A percentile compares a stretch with the other conserved stretches of the same genome.
Conservation (phyloP, 441 rosid genomes). For the Arabidopsis lyrata region DNA sequence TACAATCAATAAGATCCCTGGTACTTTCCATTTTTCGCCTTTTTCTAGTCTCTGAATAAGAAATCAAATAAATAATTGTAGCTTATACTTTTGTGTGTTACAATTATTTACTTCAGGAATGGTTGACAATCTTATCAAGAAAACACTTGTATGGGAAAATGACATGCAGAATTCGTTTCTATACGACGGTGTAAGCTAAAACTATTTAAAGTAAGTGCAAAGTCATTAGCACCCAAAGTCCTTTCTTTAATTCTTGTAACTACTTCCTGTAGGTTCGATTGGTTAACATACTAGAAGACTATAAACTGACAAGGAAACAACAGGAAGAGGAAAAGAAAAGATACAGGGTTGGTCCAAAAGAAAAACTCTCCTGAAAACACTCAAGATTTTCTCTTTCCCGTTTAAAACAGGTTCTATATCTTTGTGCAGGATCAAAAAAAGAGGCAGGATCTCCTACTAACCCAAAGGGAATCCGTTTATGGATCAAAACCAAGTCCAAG, state of each 20-base stretch:
- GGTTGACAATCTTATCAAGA: slow-evolving; percentile 66
- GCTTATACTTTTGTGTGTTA: neutral
- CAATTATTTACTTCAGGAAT: slow-evolving; percentile 56
- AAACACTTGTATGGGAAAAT: slow-evolving; percentile 68
- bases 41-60: neutral
- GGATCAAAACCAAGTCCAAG: slow-evolving; percentile 96
- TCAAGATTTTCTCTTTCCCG: neutral
- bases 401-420: neutral
- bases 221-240: neutral
- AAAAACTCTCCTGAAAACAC: neutral
- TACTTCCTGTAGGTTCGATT: slow-evolving; percentile 64
- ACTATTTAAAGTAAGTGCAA: neutral
- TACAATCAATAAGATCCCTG: slow-evolving; percentile 68
- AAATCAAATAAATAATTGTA: neutral
- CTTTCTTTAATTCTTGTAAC: slow-evolving; percentile 21
- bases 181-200: slow-evolving; percentile 69
- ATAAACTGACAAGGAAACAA: slow-evolving; percentile 78
- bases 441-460: slow-evolving; percentile 85
- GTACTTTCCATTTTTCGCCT: slow-evolving; percentile 39
- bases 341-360: slow-evolving; percentile 66
- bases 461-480: slow-evolving; percentile 88
- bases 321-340: slow-evolving; percentile 93
- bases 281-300: slow-evolving; percentile 87
- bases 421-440: slow-evolving; percentile 88
- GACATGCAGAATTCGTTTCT: slow-evolving; percentile 59